phyloP scores from a whole-genome alignment of 1,284 basidiomycete genomes.

The Moesziomyces sp. region DNA sequence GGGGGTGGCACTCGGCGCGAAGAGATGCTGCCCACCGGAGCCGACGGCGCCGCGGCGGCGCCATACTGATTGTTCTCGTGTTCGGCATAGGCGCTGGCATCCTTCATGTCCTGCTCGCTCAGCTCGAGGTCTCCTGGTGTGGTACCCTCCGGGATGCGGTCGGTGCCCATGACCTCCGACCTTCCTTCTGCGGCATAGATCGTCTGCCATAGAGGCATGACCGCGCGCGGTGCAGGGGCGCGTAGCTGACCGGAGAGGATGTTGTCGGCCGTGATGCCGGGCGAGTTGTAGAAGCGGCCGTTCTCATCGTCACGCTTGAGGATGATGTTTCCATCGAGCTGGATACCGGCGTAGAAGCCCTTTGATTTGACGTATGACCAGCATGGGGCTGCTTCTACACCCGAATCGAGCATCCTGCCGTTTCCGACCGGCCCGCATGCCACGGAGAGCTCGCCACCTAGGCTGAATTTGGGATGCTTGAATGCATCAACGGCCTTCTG shows the following conservation, averaged over 20 bases:
- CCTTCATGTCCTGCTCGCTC: constrained; percentile 50
- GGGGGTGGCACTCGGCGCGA: constrained; percentile 17
- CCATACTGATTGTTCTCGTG: constrained; percentile 15
- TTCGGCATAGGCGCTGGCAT: constrained; percentile 33
- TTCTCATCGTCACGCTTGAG: constrained; percentile 62
- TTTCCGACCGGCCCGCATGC: constrained; percentile 68
- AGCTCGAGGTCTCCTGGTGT: constrained; percentile 57
- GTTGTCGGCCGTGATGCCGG: constrained; percentile 39
- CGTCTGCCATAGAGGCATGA: constrained; percentile 61
- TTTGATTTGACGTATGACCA: constrained; percentile 68
- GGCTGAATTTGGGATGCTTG: constrained; percentile 59
- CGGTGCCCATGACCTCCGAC: constrained; percentile 53
- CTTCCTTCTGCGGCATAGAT: constrained; percentile 61
- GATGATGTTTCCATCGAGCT: constrained; percentile 65
- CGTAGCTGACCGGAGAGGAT: constrained; percentile 53
- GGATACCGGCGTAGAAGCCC: constrained; percentile 65
- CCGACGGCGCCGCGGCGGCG: not conserved
- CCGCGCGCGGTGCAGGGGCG: constrained; percentile 34
- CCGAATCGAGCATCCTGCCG: constrained; percentile 63
- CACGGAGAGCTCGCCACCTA: constrained; percentile 64
- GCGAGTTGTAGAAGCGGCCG: constrained; percentile 55
- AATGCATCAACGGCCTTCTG: constrained; percentile 62
- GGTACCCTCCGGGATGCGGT: constrained; percentile 51
- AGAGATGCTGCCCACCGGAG: constrained; percentile 20
- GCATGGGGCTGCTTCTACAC: constrained; percentile 56